Percentiles rank a stretch among this genome's conserved stretches.
Evolutionary conservation across 306 rosid species (phyloP).

Genomic region (Ormosia emarginata): DNA sequence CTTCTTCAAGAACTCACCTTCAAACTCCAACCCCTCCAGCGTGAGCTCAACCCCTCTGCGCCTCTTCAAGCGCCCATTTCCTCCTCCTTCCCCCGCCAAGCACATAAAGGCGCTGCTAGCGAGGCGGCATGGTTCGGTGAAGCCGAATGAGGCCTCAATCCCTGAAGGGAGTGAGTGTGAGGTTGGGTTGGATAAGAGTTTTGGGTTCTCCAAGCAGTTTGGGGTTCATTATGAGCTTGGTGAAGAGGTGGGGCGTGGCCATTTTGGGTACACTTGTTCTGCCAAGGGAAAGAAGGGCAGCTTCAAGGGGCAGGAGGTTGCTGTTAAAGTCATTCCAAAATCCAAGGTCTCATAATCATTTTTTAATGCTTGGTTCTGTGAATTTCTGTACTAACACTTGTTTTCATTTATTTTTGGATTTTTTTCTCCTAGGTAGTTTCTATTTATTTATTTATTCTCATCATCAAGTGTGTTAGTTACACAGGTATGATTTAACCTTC

Average conservation of each 20-base stretch:
- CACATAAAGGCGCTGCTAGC: conserved; percentile 82
- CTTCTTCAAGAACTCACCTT: conserved; percentile 79
- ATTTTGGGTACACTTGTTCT: conserved; percentile 86
- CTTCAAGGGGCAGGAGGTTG: conserved; percentile 79
- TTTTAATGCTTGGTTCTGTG: neutral
- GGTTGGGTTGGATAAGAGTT: conserved; percentile 65
- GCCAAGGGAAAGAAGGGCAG: conserved; percentile 73
- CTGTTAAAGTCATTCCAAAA: conserved; percentile 91
- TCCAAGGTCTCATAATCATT: conserved; percentile 54
- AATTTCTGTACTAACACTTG: neutral
- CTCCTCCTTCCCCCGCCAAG: conserved; percentile 94
- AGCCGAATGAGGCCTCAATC: conserved; percentile 82
- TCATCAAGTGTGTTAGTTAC: neutral
- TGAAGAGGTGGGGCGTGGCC: conserved; percentile 94
- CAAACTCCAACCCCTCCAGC: conserved; percentile 39
- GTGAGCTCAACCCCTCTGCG: conserved; percentile 70
- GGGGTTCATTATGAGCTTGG: conserved; percentile 59
- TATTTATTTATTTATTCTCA: neutral
- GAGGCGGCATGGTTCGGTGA: conserved; percentile 70
- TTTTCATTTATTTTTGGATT: neutral
- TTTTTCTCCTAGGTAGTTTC: neutral
- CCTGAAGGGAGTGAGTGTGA: conserved; percentile 89
- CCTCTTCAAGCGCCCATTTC: conserved; percentile 74
- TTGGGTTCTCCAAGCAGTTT: conserved; percentile 69
- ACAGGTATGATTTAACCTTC: neutral